Evolutionary conservation across 352 stramenopile genomes (phyloP), one percentile per base, ranked within the genome.

Genomic region (Globisporangium sylvaticum): DNA sequence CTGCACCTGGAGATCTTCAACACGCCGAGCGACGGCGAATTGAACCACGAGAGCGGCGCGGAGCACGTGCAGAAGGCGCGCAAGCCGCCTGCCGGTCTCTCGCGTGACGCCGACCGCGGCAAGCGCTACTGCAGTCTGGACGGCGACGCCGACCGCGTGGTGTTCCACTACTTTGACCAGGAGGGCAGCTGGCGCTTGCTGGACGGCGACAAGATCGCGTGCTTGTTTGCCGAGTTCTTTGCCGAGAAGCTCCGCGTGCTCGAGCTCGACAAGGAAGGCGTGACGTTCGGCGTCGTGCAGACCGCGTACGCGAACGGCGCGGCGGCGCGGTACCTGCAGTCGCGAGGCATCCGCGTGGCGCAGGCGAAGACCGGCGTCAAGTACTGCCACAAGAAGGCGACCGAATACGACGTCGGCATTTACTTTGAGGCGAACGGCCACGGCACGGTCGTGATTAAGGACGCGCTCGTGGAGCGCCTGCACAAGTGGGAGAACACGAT

Each of bases 371-470:
- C 97, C 6, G 97, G 97, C 55, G 97, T 99, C 58, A 99, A 99
- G 82, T 94, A 98, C 74, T 95, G 99, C 58, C 97, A 99, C 78
- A 87, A 97, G 60, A 96, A 97, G 67, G 94, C 97, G 22, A 77
- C 89, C 46, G 75, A 98, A 64, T 99, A 97, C 74, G 98, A 99
- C 79, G 89, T 99, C 65, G 97, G 97, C 37, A 90, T 99, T 48
- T 99, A 99, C 87, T 99, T 99, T 79, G 98, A 99, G 80, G 91
- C 98, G 34, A 99, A 99, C 81, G 98, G 98, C 56, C 98, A 99
- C 80, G 98, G 98, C 44, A 99, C 97, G 2, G 96, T 99, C 29
- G 77, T 99, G 25, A 97, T 99, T 75, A 96, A 92, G 58, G 84
- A 96, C 44, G 73, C 83, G 53, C 83, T 98, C 31, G 84, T 94